Base-by-base conservation (phyloP, 2,329 filamentous ascomycete species). In the Fusarium sp. region DNA sequence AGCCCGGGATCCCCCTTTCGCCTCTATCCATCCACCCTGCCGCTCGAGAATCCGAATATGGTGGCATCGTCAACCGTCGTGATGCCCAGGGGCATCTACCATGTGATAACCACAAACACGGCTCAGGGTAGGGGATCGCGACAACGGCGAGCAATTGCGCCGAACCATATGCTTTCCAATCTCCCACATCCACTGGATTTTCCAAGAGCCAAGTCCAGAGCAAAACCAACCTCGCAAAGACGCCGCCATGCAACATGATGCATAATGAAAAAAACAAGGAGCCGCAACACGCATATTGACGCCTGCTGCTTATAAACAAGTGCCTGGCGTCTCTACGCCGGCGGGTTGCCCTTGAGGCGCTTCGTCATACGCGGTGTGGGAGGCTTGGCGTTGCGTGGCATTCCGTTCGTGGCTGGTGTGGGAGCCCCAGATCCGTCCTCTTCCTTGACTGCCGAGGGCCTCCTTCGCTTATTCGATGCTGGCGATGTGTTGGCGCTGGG, bases 401-500 rank as follows among this genome's bases (percentile, higher is more conserved):
- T 83, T 8, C 88, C 88, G 73, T 90, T 90, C 44, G 75, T 67
- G 20, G 78, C 77, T 2, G 88, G 87, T 7, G 88, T 88, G 4
- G 87, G 86, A 6, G 85, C 87, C 24, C 82, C 84, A 36, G 84
- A 82, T 8, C 83, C 84, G 27, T 91, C 89, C 70, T 91, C 89
- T 6, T 81, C 80, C 82, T 91, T 91, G 22, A 91, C 87, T 5
- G 85, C 86, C 0, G 88, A 90, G 1, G 88, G 87, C 33, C 89
- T 84, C 75, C 89, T 82, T 62, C 89, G 84, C 81, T 91, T 91
- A 73, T 90, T 90, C 36, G 87, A 89, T 27, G 88, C 86, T 42
- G 90, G 90, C 35, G 89, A 91, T 6, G 91, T 92, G 81, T 92
- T 92, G 65, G 91, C 90, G 78, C 90, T 92, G 8, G 90, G 90